Conservation (phyloP, 257 asterid genomes). For the Solanum sitiens region DNA sequence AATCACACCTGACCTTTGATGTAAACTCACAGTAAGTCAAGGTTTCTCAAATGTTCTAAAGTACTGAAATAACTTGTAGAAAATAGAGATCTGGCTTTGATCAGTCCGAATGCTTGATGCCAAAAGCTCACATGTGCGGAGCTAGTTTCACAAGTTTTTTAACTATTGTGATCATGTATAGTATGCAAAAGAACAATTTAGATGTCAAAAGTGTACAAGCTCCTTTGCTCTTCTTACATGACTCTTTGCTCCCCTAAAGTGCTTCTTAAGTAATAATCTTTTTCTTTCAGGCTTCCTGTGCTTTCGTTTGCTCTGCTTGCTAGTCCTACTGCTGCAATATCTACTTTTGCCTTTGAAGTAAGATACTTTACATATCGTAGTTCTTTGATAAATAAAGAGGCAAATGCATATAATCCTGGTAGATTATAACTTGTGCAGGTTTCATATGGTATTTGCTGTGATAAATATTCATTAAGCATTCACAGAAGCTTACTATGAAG, state of each 20-base stretch:
- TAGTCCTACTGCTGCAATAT: conserved; percentile 26
- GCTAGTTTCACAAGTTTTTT: neutral
- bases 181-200: neutral
- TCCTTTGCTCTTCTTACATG: neutral
- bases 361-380: neutral
- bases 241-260: neutral
- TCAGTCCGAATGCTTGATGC: neutral
- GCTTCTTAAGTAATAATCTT: neutral
- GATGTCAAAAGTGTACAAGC: neutral
- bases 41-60: neutral
- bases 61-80: neutral
- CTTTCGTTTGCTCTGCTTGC: conserved; percentile 23
- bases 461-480: neutral
- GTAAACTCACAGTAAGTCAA: neutral
- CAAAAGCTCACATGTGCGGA: neutral
- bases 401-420: neutral
- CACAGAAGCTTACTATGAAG: neutral
- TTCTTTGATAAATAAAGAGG: neutral
- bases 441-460: neutral
- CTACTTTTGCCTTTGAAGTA: conserved; percentile 19
- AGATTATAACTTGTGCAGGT: neutral
- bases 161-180: neutral
- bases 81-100: neutral
- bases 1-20: neutral
- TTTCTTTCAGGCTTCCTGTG: conserved; percentile 27